These are phyloP conservation scores for Stentor coeruleus DNA, from an alignment of 73 alveolate species.

Conservation along the genomic window DNA sequence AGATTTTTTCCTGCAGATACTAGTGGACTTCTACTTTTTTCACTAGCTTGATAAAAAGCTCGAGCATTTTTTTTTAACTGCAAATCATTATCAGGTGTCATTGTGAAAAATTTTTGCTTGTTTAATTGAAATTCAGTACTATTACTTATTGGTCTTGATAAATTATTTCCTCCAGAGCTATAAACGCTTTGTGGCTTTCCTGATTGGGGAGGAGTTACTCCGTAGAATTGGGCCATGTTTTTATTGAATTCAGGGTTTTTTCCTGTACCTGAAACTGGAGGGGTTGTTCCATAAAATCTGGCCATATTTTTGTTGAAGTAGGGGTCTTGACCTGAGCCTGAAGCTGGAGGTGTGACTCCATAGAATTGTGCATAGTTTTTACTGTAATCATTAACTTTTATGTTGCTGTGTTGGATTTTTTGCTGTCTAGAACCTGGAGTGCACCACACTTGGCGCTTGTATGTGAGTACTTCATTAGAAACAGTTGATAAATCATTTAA, in stretches of 20 bases:
- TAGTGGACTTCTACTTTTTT: background rate
- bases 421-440: background rate
- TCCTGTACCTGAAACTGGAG: background rate
- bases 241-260: background rate
- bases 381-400: no score
- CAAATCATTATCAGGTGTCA: background rate
- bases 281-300: background rate
- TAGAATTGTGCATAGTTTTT: background rate
- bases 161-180: background rate
- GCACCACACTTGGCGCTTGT: background rate
- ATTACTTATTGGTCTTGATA: background rate
- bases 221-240: background rate
- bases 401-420: background rate
- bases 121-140: background rate
- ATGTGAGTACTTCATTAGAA: background rate
- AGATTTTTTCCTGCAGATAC: background rate
- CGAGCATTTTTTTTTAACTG: background rate
- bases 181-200: no score
- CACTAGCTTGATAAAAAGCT: background rate
- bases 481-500: background rate
- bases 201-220: background rate
- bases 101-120: background rate
- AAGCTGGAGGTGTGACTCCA: background rate
- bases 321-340: background rate
- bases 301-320: background rate